Conservation (phyloP, 176 grass and related monocot species). For the Oryza coarctata region DNA sequence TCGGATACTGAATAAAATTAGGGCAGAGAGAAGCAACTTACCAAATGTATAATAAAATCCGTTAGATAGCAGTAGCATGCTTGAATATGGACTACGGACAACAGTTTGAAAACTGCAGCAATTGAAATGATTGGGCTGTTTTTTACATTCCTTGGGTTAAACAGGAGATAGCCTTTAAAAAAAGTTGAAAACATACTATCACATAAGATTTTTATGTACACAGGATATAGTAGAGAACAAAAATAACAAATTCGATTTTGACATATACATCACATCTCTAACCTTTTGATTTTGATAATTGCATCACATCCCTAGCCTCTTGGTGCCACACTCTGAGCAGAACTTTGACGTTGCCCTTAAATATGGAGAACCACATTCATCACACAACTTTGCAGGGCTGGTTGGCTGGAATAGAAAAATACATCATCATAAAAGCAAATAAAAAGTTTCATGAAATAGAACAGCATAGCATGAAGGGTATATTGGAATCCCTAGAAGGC, state of each 20-base stretch:
- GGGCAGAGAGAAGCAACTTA: neutral
- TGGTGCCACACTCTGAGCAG: slow-evolving; percentile 90
- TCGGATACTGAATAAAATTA: neutral
- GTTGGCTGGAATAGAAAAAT: slow-evolving; percentile 59
- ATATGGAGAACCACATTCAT: slow-evolving; percentile 85
- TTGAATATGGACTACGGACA: neutral
- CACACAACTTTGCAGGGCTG: slow-evolving; percentile 83
- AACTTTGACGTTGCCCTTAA: slow-evolving; percentile 88
- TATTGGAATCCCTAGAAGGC: neutral
- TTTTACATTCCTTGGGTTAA: neutral
- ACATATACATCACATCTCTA: slow-evolving; percentile 54
- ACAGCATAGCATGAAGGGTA: neutral
- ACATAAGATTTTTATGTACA: neutral
- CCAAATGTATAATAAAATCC: neutral
- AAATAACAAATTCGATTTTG: neutral
- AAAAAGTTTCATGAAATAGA: neutral
- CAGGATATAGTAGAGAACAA: slow-evolving; percentile 13
- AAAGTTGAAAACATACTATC: neutral
- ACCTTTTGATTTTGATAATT: slow-evolving; percentile 40
- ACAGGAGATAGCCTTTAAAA: neutral
- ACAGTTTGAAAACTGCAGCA: neutral
- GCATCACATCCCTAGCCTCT: slow-evolving; percentile 66
- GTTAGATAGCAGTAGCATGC: neutral
- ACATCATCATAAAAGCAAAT: neutral
- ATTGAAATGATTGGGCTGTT: neutral